phyloP scores from a whole-genome alignment of 2,329 filamentous ascomycete genomes.

The Colletotrichum falcatum region DNA sequence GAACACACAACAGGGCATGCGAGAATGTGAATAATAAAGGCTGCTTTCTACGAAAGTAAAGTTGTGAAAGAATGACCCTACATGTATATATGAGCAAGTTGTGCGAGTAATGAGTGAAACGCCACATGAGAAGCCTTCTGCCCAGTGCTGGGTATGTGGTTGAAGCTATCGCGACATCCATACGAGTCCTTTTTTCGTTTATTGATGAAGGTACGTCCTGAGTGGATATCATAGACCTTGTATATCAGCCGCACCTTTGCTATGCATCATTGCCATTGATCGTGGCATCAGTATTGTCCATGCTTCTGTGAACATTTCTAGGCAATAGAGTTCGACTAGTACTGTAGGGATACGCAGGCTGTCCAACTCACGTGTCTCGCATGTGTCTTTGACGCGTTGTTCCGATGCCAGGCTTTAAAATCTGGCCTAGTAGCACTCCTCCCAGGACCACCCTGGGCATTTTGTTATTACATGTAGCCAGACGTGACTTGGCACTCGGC shows the following conservation, averaged over 20 bases:
- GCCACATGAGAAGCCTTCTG: no score
- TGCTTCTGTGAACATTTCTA: conserved; percentile 54
- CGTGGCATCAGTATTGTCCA: conserved; percentile 52
- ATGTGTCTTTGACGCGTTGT: conserved; percentile 50
- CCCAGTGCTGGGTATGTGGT: no score
- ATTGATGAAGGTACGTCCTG: no score
- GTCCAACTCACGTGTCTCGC: conserved; percentile 33
- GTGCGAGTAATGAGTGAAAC: no score
- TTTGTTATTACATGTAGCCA: conserved; percentile 2
- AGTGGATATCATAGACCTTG: background rate
- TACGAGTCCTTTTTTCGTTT: background rate
- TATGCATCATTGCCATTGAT: conserved; percentile 51
- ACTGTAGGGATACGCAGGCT: conserved; percentile 41
- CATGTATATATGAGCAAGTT: no score
- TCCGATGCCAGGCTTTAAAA: conserved; percentile 39
- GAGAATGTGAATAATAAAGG: no score
- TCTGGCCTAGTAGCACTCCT: background rate
- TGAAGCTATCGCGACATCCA: no score
- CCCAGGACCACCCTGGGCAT: background rate
- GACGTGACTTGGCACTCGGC: background rate
- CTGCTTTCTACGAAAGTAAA: no score
- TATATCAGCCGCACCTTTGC: background rate
- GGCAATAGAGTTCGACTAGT: conserved; percentile 44
- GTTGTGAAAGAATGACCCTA: no score
- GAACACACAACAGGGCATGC: no score